phyloP scores from a whole-genome alignment of 73 alveolate genomes.

The Paramecium tetraurelia region DNA sequence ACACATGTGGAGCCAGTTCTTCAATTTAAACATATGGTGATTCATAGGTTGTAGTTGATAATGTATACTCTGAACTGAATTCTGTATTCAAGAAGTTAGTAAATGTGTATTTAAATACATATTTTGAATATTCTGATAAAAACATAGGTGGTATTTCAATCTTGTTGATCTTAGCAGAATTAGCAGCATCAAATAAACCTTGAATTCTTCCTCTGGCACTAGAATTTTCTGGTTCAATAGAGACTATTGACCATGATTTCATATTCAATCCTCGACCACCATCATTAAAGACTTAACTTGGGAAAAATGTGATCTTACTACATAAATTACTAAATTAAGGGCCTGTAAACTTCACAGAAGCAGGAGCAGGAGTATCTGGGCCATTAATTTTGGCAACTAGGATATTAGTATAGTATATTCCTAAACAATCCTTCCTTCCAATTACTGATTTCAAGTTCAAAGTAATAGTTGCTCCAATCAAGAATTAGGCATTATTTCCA shows the following conservation, averaged over 20 bases:
- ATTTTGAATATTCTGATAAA: not conserved
- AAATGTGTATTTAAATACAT: not conserved
- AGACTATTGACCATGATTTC: not conserved
- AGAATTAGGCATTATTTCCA: not conserved
- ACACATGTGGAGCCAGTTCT: not conserved
- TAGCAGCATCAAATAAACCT: not conserved
- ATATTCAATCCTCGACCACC: not conserved
- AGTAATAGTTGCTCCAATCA: not conserved
- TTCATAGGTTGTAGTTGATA: not conserved
- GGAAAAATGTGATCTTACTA: not conserved
- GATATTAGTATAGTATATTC: not conserved
- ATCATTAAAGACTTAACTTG: not conserved
- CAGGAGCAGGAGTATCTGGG: not conserved
- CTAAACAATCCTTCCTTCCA: not conserved
- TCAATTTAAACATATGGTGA: not conserved
- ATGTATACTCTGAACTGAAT: not conserved
- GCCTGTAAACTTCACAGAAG: not conserved
- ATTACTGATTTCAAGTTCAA: not conserved
- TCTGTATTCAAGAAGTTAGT: not conserved
- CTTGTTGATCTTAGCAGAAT: not conserved
- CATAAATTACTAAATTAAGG: not conserved
- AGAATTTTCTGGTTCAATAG: not conserved
- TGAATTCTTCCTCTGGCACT: not conserved
- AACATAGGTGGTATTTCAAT: not conserved
- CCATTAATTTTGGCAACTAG: not conserved